Evolutionary conservation across 352 stramenopile genomes (phyloP).

Genomic region (Elongisporangium senticosum): DNA sequence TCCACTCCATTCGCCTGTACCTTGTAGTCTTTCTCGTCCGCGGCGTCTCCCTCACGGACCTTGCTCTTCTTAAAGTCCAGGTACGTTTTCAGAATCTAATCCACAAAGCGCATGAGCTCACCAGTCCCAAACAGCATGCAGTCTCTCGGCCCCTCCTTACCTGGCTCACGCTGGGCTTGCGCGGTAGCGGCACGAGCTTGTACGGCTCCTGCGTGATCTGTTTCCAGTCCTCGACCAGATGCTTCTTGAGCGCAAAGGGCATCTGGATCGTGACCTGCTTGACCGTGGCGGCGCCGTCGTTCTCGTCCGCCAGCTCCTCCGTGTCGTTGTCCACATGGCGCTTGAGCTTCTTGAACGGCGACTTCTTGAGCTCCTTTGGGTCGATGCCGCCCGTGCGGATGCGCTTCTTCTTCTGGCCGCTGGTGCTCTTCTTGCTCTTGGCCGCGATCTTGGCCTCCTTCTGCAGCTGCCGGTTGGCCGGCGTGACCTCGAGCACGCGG

Average conservation of each 20-base stretch:
- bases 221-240: constrained; percentile 90
- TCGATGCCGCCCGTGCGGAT: constrained; percentile 61
- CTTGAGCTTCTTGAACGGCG: constrained; percentile 77
- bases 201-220: constrained; percentile 70
- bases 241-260: constrained; percentile 90
- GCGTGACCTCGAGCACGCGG: constrained; percentile 68
- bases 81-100: constrained; percentile 77
- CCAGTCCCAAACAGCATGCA: background rate
- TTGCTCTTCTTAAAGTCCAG: constrained; percentile 72
- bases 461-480: constrained; percentile 49
- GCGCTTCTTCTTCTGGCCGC: constrained; percentile 45
- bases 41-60: constrained; percentile 39
- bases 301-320: constrained; percentile 42
- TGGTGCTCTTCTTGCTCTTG: constrained; percentile 53
- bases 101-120: constrained; percentile 6
- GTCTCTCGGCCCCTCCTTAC: constrained; percentile 7
- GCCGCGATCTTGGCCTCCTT: constrained; percentile 41
- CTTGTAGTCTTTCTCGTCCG: constrained; percentile 73
- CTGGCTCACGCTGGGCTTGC: constrained; percentile 64
- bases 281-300: constrained; percentile 7
- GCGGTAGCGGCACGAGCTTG: constrained; percentile 76
- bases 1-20: constrained; percentile 7
- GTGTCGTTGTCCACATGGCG: constrained; percentile 57
- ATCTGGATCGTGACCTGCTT: constrained; percentile 77
- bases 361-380: constrained; percentile 39